Base-by-base conservation (phyloP, 441 rosid species). In the Pelargonium myrrhifolium region DNA sequence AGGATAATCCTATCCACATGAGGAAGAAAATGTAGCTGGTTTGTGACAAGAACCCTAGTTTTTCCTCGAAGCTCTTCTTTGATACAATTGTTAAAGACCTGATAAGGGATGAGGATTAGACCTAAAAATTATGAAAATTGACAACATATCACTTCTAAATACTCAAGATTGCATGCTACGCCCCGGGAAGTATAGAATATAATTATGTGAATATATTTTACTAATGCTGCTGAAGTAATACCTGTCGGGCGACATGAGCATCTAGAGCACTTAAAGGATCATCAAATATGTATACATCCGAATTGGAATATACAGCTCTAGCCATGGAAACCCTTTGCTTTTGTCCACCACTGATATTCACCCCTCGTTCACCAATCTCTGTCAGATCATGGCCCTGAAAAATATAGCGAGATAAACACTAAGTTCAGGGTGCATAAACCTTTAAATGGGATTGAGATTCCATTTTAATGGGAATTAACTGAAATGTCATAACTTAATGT, bases 311-410 rank as follows among this genome's bases (percentile, higher is more conserved):
- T 60, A 90, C 86, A 62, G 97, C 98, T 82, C 98, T 84, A 47
- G 96, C 98, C 98, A 92, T 87, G 67, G 98, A 92, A 68, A 92
- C 97, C 81, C 98, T 88, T 79, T 92, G 98, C 84, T 92, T 92
- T 79, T 92, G 97, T 72, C 98, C 98, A 73, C 98, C 97, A 67
- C 98, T 92, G 69, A 92, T 90, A 76, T 90, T 92, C 47, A 88
- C 98, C 65, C 98, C 98, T 78, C 98, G 89, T 80, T 92, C 98
- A 75, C 91, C 97, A 84, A 89, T 91, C 88, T 91, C 97, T 0
- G 98, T 90, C 51, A 92, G 87, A 83, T 92, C 96, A 67, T 92
- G 92, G 64, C 96, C 99, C 99, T 93, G 70, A 68, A 62, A 71
- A 72, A 80, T 70, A 4, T 65, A 75, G 55, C 61, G 61, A 42